These are phyloP conservation scores for Saturnispora silvae DNA, from an alignment of 805 yeast genomes.

Conservation along the genomic window DNA sequence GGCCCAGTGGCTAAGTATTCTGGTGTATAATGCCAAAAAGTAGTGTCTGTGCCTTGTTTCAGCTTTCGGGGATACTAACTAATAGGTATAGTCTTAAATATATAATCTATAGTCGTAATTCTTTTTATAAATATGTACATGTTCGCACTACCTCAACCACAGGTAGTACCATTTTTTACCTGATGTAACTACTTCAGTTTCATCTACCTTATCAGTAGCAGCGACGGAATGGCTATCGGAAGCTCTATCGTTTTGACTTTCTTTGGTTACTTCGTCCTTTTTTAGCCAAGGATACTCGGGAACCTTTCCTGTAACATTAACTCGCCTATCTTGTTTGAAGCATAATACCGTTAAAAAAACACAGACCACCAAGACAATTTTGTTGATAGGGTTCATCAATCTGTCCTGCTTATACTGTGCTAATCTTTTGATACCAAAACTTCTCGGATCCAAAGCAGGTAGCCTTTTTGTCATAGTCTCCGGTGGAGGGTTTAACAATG, in stretches of 20 bases:
- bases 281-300: slow-evolving; percentile 24
- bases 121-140: slow-evolving; percentile 3
- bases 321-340: slow-evolving; percentile 39
- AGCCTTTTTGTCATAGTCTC: slow-evolving; percentile 26
- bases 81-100: too few relatives aligned
- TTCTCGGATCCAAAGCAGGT: slow-evolving; percentile 28
- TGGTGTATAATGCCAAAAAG: too few relatives aligned
- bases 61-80: too few relatives aligned
- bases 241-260: too few relatives aligned
- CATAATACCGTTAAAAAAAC: slow-evolving; percentile 40
- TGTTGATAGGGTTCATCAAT: slow-evolving; percentile 49
- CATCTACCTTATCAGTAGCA: too few relatives aligned
- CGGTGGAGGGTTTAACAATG: slow-evolving; percentile 18
- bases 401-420: slow-evolving; percentile 36
- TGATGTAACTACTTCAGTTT: slow-evolving; percentile 2
- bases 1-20: too few relatives aligned
- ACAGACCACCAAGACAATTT: slow-evolving; percentile 40
- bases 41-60: too few relatives aligned
- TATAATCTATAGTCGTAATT: neutral
- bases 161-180: slow-evolving; percentile 39
- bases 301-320: slow-evolving; percentile 21
- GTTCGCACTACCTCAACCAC: slow-evolving; percentile 26
- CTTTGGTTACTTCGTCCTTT: slow-evolving; percentile 10
- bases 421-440: slow-evolving; percentile 32
- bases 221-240: too few relatives aligned